Base-by-base conservation (phyloP, 2,329 filamentous ascomycete genomes). In the Cladophialophora bantiana region DNA sequence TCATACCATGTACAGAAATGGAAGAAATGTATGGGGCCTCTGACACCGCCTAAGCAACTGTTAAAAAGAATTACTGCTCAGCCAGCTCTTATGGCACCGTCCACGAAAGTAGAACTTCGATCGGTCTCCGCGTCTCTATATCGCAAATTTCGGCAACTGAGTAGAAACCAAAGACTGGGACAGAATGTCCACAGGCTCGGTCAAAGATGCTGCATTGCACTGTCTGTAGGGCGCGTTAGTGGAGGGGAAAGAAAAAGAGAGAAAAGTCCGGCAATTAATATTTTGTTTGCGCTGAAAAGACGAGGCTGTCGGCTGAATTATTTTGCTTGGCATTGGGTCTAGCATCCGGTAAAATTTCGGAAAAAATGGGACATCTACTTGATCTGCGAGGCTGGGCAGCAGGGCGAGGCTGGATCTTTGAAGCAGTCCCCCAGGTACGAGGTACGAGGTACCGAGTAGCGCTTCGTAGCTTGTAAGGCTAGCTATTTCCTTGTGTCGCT, bases 31-130 rank as follows among this genome's bases (percentile, higher is more conserved):
- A 75, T 83, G 88, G 85, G 86, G 82, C 89, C 88, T 93, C 90
- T 93, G 91, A 94, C 90, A 88, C 91, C 87, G 89, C 88, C 89
- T 86, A 85, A 86, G 87, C 87, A 90, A 92, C 82, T 77, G 78
- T 77, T 48, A 56, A 42, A 55, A 64, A 61, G n/a, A n/a, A 77
- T 76, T 83, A 81, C 85, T 87, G 83, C 87, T 81, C 84, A 85
- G 88, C 86, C 88, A 89, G 88, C 84, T 90, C 88, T 90, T 90
- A 90, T 89, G 85, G 86, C 82, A 86, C 85, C 85, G 82, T 78
- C 74, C 34, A 31, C 45, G 18, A 50, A 50, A 26, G 20, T n/a
- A 50, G 26, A 50, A 45, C 45, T 62, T 58, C 42, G 20, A 52
- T 84, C 78, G 76, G 77, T 88, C 85, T 88, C 74, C 84, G 85